Base-by-base conservation (phyloP, 176 grass and related monocot species). In the Ampelocalamus luodianensis region DNA sequence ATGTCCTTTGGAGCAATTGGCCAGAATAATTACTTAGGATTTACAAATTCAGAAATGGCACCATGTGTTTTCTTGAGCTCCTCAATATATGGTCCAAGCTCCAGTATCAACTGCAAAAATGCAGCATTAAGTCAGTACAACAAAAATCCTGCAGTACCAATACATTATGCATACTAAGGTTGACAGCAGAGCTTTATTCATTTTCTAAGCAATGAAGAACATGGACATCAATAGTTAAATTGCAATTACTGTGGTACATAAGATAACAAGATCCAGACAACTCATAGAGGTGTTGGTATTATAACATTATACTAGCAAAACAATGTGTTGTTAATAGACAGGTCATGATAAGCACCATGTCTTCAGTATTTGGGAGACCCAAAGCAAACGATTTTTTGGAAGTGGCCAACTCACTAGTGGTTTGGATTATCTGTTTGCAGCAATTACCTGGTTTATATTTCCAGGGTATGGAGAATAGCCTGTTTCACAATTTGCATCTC, bases 361-460 rank as follows among this genome's bases (percentile, higher is more conserved):
- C 89, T 84, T 58, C 10, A 16, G 6, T 43, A 53, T 39, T 79
- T 64, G 15, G 50, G 17, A 23, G 73, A 79, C 46, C 59, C 40
- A 24, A 88, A 65, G 8, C 29, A 80, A 39, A 34, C 4, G 22
- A 56, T 45, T 11, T 10, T 53, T 71, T 77, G 9, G 51, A 53
- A n/a, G 36, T 85, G 16, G 12, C 13, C 10, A 88, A 20, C 16
- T 23, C 63, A 29, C 3, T 74, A 84, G 55, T 68, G 17, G 45
- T 48, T 74, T 72, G 40, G 75, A 68, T 53, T 5, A 39, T 63
- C 6, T 54, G 3, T 87, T 79, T 64, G n/a, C 66, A 77, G 62
- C 11, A 38, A 42, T 82, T 92, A 98, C 96, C 93, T 98, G 96
- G 46, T 98, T 98, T 90, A 98, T 98, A 76, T 98, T 98, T 68